Evolutionary conservation across 441 rosid species (phyloP).

Genomic region (Adansonia madagascariensis): DNA sequence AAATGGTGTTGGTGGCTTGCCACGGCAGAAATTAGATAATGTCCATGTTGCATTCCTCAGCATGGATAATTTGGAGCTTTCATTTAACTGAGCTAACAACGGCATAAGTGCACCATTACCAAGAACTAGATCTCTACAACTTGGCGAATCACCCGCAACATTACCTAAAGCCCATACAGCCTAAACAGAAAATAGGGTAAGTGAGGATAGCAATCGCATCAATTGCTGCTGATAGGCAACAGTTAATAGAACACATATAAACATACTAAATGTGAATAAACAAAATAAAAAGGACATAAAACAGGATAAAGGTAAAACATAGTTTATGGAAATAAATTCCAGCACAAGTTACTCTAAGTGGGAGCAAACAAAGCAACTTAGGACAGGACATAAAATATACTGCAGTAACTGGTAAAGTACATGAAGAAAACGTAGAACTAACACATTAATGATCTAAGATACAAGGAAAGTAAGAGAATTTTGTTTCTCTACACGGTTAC

Average conservation of each 20-base stretch:
- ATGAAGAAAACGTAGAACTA: not conserved
- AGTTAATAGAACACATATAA: slow-evolving; percentile 4
- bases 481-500: not conserved
- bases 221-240: not conserved
- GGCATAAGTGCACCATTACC: slow-evolving; percentile 30
- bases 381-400: not conserved
- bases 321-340: not conserved
- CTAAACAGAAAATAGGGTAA: slow-evolving; percentile 6
- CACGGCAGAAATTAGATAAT: slow-evolving; percentile 29
- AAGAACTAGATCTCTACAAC: slow-evolving; percentile 30
- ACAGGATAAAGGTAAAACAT: not conserved
- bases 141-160: slow-evolving; percentile 32
- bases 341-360: not conserved
- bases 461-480: not conserved
- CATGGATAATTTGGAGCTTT: slow-evolving; percentile 26
- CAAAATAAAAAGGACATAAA: not conserved
- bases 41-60: slow-evolving; percentile 32
- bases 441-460: not conserved
- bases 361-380: not conserved
- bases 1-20: slow-evolving; percentile 31
- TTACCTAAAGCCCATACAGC: slow-evolving; percentile 33
- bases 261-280: not conserved
- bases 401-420: not conserved
- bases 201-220: not conserved
- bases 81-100: slow-evolving; percentile 29